Conservation (phyloP, 768 basidiomycete genomes). For the Lactifluus volemus region DNA sequence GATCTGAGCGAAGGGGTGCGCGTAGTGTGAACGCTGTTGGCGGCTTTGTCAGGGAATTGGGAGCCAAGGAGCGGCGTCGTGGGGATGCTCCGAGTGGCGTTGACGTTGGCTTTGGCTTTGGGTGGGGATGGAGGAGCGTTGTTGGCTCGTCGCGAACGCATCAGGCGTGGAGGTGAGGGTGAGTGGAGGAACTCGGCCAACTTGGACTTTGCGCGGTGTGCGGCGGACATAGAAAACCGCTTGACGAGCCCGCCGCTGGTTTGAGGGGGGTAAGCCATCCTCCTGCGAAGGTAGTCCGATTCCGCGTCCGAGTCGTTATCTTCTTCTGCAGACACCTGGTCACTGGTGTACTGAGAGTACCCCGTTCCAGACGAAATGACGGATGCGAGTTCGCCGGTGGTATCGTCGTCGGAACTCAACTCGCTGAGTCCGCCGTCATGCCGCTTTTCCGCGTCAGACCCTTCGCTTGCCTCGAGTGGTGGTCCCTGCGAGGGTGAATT, state of each 20-base stretch:
- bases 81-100: not conserved
- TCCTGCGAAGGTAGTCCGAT: constrained; percentile 9
- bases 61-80: constrained; percentile 12
- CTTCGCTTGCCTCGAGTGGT: constrained; percentile 19
- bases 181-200: constrained; percentile 12
- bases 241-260: constrained; percentile 13
- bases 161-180: not conserved
- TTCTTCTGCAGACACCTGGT: constrained; percentile 10
- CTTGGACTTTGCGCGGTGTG: constrained; percentile 19
- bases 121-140: not conserved
- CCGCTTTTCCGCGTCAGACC: constrained; percentile 27
- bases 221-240: constrained; percentile 17
- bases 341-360: constrained; percentile 18
- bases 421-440: constrained; percentile 19
- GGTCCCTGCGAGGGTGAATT: not conserved
- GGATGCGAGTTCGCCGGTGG: constrained; percentile 39
- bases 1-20: not conserved
- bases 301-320: constrained; percentile 20
- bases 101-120: not conserved
- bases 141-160: constrained; percentile 4
- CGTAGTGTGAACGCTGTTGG: not conserved
- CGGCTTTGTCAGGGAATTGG: not conserved
- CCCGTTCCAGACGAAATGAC: constrained; percentile 45
- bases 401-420: constrained; percentile 30
- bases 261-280: constrained; percentile 5